Conservation (phyloP, 768 basidiomycete genomes). For the Termitomyces sp. region DNA sequence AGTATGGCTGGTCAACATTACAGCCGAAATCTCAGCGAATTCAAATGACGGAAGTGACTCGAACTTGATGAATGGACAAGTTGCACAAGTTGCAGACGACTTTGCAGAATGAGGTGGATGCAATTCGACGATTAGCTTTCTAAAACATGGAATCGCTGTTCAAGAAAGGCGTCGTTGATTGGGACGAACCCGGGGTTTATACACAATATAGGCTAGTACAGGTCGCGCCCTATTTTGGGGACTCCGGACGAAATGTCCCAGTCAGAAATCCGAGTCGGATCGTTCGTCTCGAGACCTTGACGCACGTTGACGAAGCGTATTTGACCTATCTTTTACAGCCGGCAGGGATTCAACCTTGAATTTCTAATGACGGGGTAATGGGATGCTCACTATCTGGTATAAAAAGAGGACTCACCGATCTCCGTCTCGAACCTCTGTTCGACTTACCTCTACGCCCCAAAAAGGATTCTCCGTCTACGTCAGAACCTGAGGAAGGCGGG, state of each 20-base stretch:
- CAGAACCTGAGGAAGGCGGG: slow-evolving; percentile 11
- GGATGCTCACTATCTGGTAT: neutral
- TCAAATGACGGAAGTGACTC: neutral
- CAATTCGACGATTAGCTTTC: neutral
- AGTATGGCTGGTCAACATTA: neutral
- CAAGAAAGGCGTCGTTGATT: neutral
- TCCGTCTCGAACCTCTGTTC: slow-evolving; percentile 19
- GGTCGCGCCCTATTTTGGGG: neutral
- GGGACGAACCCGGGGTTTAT: neutral
- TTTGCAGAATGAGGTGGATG: neutral
- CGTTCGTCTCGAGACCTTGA: slow-evolving; percentile 31
- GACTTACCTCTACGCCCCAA: slow-evolving; percentile 18
- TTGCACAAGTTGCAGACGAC: neutral
- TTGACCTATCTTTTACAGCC: slow-evolving; percentile 20
- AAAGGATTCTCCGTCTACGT: slow-evolving; percentile 13
- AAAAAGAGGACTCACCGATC: slow-evolving; percentile 13
- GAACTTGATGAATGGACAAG: neutral
- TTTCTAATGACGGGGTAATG: slow-evolving; percentile 7
- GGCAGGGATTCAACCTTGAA: slow-evolving; percentile 26
- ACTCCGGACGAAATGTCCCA: neutral
- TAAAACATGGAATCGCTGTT: neutral
- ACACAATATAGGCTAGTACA: neutral
- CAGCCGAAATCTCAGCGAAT: neutral
- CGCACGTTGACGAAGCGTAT: slow-evolving; percentile 38
- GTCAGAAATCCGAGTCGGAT: slow-evolving; percentile 21